Evolutionary conservation across 2,329 filamentous ascomycete genomes (phyloP).

Genomic region (Mycosphaerelloides madeirae): DNA sequence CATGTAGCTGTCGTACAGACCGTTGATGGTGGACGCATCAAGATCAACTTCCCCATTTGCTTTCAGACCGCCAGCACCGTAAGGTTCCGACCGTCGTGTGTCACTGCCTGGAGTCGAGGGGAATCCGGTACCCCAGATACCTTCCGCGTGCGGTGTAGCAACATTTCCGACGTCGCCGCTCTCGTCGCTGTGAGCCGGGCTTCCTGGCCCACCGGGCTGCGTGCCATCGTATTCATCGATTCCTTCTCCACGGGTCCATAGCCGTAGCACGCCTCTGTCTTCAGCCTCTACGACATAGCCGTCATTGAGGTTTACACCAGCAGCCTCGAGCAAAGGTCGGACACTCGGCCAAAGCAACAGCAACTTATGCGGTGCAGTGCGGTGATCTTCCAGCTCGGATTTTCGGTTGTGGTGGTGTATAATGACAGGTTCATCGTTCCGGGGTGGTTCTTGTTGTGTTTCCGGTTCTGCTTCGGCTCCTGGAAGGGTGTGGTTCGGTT

Average conservation of each 20-base stretch:
- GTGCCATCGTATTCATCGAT: slow-evolving; percentile 36
- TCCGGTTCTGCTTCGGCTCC: slow-evolving; percentile 9
- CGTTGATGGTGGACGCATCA: slow-evolving; percentile 47
- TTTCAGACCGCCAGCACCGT: slow-evolving; percentile 48
- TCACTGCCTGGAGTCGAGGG: slow-evolving; percentile 27
- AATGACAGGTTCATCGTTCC: slow-evolving; percentile 19
- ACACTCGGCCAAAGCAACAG: slow-evolving; percentile 58
- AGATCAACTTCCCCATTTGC: slow-evolving; percentile 51
- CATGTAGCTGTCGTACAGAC: slow-evolving; percentile 53
- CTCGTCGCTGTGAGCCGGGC: slow-evolving; percentile 38
- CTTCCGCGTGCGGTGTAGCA: slow-evolving; percentile 41
- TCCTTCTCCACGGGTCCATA: slow-evolving; percentile 36
- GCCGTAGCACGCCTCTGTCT: slow-evolving; percentile 32
- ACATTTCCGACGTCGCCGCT: slow-evolving; percentile 28
- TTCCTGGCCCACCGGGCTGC: slow-evolving; percentile 32
- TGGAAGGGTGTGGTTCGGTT: slow-evolving; percentile 4
- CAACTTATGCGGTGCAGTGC: slow-evolving; percentile 80
- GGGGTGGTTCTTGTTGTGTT: slow-evolving; percentile 23
- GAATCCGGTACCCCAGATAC: slow-evolving; percentile 51
- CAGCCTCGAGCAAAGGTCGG: slow-evolving; percentile 30
- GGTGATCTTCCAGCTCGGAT: slow-evolving; percentile 78
- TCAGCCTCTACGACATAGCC: slow-evolving; percentile 37
- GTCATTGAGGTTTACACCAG: slow-evolving; percentile 26
- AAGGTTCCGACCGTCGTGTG: slow-evolving; percentile 27
- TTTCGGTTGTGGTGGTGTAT: slow-evolving; percentile 45